Base-by-base conservation (phyloP, 2,329 filamentous ascomycete species). In the Phialemoniopsis sp. region DNA sequence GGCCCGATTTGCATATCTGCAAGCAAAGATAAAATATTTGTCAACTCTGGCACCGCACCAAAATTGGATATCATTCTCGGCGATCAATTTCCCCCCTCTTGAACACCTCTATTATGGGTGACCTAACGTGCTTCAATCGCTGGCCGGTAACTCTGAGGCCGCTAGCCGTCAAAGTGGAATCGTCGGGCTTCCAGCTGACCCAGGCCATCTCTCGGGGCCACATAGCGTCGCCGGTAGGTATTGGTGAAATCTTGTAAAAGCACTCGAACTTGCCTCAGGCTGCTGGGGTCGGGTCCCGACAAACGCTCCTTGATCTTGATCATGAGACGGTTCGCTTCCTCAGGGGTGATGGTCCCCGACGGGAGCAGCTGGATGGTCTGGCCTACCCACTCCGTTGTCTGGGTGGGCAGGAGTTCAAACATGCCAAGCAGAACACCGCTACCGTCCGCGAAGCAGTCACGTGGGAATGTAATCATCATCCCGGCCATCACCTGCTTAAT, bases 381-480 rank as follows among this genome's bases (percentile, higher is more conserved):
- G 46, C 89, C 82, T 16, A 96, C 82, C 90, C 93, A 97, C 6
- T 70, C 62, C 2, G 86, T 81, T 13, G 89, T 88, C 56, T 93
- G 78, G 39, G 79, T 71, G 0, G 93, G 93, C 56, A 94, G 71
- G 31, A 97, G 69, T 59, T 95, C 85, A 57, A 98, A 95, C 47
- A 97, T 73, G 4, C 85, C 83, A 44, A 98, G 79, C 38, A 98
- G 67, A n/a, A 95, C 88, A 5, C 89, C 90, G 36, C 89, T 95
- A 13, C 89, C 90, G 57, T 98, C 93, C 1, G 90, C 84, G 56
- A 97, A 95, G 65, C 90, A 96, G 60, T 97, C 93, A 32, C 87
- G 80, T 0, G 93, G 94, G 66, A 98, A 98, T 1, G 86, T 94
- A 60, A 96, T 96, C 91, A 98, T 97, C 90, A 98, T 95, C 44